Base-by-base conservation (phyloP, 139 green algal genomes). In the Chlorella vulgaris region DNA sequence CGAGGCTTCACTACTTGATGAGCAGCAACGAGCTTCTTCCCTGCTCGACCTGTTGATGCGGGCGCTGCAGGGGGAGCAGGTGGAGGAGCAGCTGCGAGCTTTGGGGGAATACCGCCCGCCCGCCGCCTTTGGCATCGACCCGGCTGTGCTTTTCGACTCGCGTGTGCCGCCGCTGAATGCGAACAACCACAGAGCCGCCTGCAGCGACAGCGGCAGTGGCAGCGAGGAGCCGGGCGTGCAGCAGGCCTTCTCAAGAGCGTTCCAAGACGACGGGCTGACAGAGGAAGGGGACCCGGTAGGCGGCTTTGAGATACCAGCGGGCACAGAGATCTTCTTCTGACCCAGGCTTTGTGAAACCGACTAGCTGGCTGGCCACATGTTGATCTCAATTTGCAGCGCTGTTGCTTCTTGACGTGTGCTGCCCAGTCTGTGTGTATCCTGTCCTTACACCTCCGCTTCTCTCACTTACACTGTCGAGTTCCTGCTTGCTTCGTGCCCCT, bases 91-190 rank as follows among this genome's bases (percentile, higher is more conserved):
- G 39, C 40, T 87, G 29, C 3, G 26, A 7, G 39, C 29, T 21
- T 29, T 74, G 26, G 83, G 76, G 7, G 74, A 84, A 39, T 80
- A 87, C 74, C 74, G 76, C 38, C 83, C 83, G 3, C 53, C 83
- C 7, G 53, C 66, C 15, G 61, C 29, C 4, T 87, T 87, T 68
- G 83, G 83, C 22, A 39, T 87, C 3, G 76, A 87, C 73, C 33
- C 84, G 28, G 19, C 47, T 18, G n/a, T 81, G 35, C 36, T 22
- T 10, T 87, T 87, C 65, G 76, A 87, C 33, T 38, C 21, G 26
- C 81, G 82, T 7, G 39, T 81, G 78, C 39, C 35, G n/a, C 8
- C 51, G 35, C 0, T 19, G 38, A 38, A 21, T 4, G 40, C 38
- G 7, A 39, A 15, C 31, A 26, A n/a, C n/a, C n/a, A n/a, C n/a